Evolutionary conservation across 2,329 filamentous ascomycete species (phyloP).

Genomic region (Sarocladium brachiariae): DNA sequence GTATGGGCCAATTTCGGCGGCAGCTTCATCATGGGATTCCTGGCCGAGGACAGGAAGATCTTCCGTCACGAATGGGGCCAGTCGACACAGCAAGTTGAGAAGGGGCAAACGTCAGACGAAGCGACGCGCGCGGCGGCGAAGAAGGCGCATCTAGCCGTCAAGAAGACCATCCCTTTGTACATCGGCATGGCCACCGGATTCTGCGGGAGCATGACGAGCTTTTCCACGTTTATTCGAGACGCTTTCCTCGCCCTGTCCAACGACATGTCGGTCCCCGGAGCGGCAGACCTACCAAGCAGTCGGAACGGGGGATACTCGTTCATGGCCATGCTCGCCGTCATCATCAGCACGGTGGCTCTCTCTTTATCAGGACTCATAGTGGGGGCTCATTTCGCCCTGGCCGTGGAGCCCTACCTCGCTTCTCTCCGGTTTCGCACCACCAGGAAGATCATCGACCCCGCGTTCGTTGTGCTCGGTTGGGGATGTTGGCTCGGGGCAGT

Average conservation of each 20-base stretch:
- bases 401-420: conserved; percentile 50
- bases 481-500: conserved; percentile 74
- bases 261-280: conserved; percentile 43
- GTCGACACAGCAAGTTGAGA: background rate
- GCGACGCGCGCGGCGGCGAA: conserved; percentile 22
- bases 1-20: conserved; percentile 87
- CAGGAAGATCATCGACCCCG: conserved; percentile 56
- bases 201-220: conserved; percentile 84
- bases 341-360: conserved; percentile 65
- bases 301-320: conserved; percentile 74
- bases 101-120: conserved; percentile 23
- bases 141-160: conserved; percentile 55
- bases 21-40: conserved; percentile 76
- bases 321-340: conserved; percentile 69
- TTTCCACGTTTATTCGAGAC: conserved; percentile 80
- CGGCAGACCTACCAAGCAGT: conserved; percentile 25
- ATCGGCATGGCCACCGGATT: conserved; percentile 82
- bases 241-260: conserved; percentile 74
- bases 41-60: conserved; percentile 69
- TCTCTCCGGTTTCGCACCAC: conserved; percentile 50
- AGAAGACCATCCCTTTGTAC: conserved; percentile 85
- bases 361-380: conserved; percentile 62
- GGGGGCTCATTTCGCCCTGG: conserved; percentile 69
- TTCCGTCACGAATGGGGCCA: conserved; percentile 59
- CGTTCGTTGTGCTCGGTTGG: conserved; percentile 57